These are phyloP conservation scores for Penicillium dipodomyicola DNA, from an alignment of 495 filamentous ascomycete genomes.

Conservation along the genomic window DNA sequence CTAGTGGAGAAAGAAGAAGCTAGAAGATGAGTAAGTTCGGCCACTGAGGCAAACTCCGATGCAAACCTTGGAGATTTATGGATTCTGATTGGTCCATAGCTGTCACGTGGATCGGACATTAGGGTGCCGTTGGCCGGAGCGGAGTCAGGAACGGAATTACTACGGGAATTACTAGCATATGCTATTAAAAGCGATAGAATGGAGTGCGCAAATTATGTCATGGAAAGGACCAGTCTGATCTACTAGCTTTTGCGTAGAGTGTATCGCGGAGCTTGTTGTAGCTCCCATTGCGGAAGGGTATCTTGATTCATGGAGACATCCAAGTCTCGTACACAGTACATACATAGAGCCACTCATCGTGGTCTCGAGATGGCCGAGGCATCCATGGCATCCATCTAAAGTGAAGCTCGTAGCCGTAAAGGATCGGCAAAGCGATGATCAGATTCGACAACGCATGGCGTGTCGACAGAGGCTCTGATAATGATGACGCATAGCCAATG, in stretches of 20 bases:
- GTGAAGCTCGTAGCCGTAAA: neutral
- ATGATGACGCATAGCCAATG: neutral
- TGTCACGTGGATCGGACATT: slow-evolving; percentile 17
- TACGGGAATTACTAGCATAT: neutral
- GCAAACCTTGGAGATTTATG: slow-evolving; percentile 18
- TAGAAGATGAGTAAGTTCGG: slow-evolving; percentile 27
- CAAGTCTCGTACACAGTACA: slow-evolving; percentile 14
- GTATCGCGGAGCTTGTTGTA: neutral
- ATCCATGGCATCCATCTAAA: neutral
- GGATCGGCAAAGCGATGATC: neutral
- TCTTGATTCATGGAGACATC: slow-evolving; percentile 17
- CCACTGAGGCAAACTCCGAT: slow-evolving; percentile 29
- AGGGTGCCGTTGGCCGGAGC: neutral
- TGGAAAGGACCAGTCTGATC: neutral
- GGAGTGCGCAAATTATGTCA: neutral
- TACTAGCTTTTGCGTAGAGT: neutral
- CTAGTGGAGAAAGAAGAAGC: slow-evolving; percentile 28
- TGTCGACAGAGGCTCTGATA: neutral
- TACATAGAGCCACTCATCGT: slow-evolving; percentile 3
- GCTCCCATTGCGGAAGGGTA: slow-evolving; percentile 13
- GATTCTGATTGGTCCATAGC: slow-evolving; percentile 21
- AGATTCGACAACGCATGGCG: neutral
- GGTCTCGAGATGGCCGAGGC: neutral
- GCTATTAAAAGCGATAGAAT: neutral
- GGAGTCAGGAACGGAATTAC: slow-evolving; percentile 8